Percentiles rank a stretch among this genome's conserved stretches.
These are phyloP conservation scores for Neurospora sp. DNA, from an alignment of 495 filamentous ascomycete genomes.

Conservation along the genomic window DNA sequence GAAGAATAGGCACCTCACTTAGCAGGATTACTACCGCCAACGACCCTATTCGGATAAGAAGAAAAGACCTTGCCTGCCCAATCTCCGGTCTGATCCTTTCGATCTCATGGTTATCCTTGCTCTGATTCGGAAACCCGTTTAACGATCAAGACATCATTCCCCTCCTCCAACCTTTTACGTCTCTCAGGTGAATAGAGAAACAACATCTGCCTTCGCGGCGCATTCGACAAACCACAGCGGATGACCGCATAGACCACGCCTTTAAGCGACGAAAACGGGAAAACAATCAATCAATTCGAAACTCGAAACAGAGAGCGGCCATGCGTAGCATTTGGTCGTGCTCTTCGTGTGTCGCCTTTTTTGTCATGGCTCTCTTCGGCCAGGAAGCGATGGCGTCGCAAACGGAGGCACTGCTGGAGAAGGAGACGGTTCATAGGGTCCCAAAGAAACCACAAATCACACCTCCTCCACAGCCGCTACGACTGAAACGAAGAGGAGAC, in stretches of 20 bases:
- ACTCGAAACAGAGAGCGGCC: constrained; percentile 1
- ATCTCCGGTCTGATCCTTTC: too few species aligned
- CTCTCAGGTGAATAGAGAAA: neutral
- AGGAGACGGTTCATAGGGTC: constrained; percentile 21
- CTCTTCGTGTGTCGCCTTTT: constrained; percentile 16
- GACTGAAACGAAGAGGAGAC: constrained; percentile 6
- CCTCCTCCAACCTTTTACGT: neutral
- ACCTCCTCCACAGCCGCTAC: constrained; percentile 15
- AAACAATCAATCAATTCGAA: neutral
- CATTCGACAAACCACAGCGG: neutral
- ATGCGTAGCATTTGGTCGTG: constrained; percentile 24
- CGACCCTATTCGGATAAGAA: too few species aligned
- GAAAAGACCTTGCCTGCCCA: too few species aligned
- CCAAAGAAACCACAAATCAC: constrained; percentile 18
- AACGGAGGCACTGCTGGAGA: constrained; percentile 2
- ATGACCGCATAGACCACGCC: neutral
- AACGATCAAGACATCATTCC: neutral
- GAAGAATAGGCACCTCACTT: neutral
- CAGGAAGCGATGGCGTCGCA: constrained; percentile 13
- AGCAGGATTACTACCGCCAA: neutral
- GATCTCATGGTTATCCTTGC: too few species aligned
- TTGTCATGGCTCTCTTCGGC: constrained; percentile 16
- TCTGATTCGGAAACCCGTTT: neutral
- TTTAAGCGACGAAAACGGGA: neutral
- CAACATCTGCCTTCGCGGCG: neutral